phyloP scores from a whole-genome alignment of 2,329 filamentous ascomycete genomes.

The Alternaria atra region DNA sequence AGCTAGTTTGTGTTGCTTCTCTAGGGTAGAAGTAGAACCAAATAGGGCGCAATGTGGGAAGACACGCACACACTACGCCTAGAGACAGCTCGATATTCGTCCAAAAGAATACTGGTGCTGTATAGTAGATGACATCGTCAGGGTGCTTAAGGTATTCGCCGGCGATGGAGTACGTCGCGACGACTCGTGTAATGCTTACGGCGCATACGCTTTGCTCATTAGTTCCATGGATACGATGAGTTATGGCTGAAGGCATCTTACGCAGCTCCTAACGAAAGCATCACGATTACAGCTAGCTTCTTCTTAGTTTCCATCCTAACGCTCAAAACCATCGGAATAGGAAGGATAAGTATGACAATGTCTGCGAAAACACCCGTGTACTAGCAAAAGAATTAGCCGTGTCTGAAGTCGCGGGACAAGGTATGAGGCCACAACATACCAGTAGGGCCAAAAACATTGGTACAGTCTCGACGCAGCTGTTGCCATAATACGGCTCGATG shows the following conservation, averaged over 20 bases:
- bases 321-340: constrained; percentile 37
- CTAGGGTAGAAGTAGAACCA: constrained; percentile 30
- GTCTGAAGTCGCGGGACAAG: background rate
- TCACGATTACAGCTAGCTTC: constrained; percentile 32
- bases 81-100: constrained; percentile 41
- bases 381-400: constrained; percentile 11
- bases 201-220: constrained; percentile 29
- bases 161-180: constrained; percentile 30
- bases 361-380: constrained; percentile 34
- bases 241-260: constrained; percentile 9
- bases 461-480: constrained; percentile 34
- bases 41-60: constrained; percentile 38
- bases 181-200: constrained; percentile 31
- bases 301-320: constrained; percentile 29
- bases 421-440: constrained; percentile 12
- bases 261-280: constrained; percentile 34
- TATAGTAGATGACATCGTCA: constrained; percentile 37
- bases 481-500: constrained; percentile 37
- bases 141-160: constrained; percentile 30
- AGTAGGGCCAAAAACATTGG: constrained; percentile 34
- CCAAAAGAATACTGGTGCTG: constrained; percentile 41
- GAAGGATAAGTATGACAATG: constrained; percentile 32
- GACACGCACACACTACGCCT: constrained; percentile 35
- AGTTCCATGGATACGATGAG: background rate
- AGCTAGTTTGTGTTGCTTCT: constrained; percentile 17